Evolutionary conservation across 2,329 filamentous ascomycete genomes (phyloP).

Genomic region (Reticulascus tulasneorum): DNA sequence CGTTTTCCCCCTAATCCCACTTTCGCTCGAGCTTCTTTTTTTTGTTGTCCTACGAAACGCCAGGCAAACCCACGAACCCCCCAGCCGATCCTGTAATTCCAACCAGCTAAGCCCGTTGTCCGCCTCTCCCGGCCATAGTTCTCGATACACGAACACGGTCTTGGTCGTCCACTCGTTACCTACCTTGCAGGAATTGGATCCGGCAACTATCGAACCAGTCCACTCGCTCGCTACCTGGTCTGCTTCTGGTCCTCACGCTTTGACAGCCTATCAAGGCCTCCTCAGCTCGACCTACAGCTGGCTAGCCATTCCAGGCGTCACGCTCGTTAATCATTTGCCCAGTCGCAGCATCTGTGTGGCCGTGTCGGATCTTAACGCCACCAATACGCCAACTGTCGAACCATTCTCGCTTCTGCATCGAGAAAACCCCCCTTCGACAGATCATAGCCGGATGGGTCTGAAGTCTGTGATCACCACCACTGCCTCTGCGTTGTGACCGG

Average conservation of each 20-base stretch:
- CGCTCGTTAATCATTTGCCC: slow-evolving; percentile 11
- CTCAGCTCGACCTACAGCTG: slow-evolving; percentile 10
- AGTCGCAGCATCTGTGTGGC: too few relatives aligned
- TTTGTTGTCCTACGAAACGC: slow-evolving; percentile 11
- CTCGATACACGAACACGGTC: slow-evolving; percentile 12
- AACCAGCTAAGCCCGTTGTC: slow-evolving; percentile 8
- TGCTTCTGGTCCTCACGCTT: slow-evolving; percentile 3
- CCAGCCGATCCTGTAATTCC: slow-evolving; percentile 6
- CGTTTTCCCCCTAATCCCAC: slow-evolving; percentile 7
- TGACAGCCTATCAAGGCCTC: slow-evolving; percentile 3
- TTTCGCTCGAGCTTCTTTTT: slow-evolving; percentile 10
- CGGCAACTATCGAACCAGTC: not conserved
- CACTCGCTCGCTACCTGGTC: not conserved
- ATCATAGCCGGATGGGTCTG: slow-evolving; percentile 13
- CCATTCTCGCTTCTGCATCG: slow-evolving; percentile 7
- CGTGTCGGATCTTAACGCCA: too few relatives aligned
- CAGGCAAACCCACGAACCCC: slow-evolving; percentile 10
- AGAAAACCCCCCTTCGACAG: slow-evolving; percentile 11
- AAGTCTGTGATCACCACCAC: slow-evolving; percentile 11
- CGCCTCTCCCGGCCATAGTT: slow-evolving; percentile 6
- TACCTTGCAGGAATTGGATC: slow-evolving; percentile 10
- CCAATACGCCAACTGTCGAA: too few relatives aligned
- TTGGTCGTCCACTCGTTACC: slow-evolving; percentile 12
- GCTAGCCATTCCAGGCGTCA: slow-evolving; percentile 11
- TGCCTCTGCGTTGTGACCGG: slow-evolving; percentile 10